Conservation (phyloP, 495 filamentous ascomycete species). For the Penicillium psychrofluorescens region DNA sequence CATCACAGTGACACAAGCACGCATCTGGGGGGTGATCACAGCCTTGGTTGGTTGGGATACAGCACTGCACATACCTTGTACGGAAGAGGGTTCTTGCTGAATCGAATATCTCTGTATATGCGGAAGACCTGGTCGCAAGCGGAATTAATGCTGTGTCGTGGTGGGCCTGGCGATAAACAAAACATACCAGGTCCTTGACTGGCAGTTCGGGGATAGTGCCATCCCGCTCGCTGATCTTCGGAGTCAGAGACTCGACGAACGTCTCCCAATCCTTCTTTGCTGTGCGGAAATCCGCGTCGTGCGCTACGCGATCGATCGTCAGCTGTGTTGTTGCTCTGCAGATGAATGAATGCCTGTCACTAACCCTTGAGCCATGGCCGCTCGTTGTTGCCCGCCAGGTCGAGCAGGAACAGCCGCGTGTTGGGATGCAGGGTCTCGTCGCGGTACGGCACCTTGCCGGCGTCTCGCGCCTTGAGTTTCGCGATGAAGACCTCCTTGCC, state of each 20-base stretch:
- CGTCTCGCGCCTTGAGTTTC: slow-evolving; percentile 60
- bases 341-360: slow-evolving; percentile 1
- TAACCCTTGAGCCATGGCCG: slow-evolving; percentile 75
- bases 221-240: slow-evolving; percentile 63
- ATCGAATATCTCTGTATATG: slow-evolving; percentile 77
- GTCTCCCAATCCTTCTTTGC: slow-evolving; percentile 71
- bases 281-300: slow-evolving; percentile 69
- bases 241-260: slow-evolving; percentile 62
- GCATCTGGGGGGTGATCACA: neutral
- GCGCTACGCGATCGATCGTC: slow-evolving; percentile 33
- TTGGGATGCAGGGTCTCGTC: slow-evolving; percentile 72
- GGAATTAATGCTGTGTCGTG: neutral
- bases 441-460: slow-evolving; percentile 57
- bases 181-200: slow-evolving; percentile 63
- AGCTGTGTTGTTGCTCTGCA: no score
- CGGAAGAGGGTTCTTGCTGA: slow-evolving; percentile 71
- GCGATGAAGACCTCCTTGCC: slow-evolving; percentile 62
- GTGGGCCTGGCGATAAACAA: neutral
- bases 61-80: slow-evolving; percentile 59
- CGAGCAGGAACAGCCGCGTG: slow-evolving; percentile 68
- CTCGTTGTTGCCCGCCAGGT: slow-evolving; percentile 72
- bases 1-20: slow-evolving; percentile 12
- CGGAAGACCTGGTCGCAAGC: slow-evolving; percentile 54
- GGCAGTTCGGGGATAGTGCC: slow-evolving; percentile 78
- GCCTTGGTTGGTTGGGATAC: neutral